Percentiles rank a stretch among this genome's conserved stretches.
Conservation (phyloP, 306 rosid species). For the Quercus ilex region DNA sequence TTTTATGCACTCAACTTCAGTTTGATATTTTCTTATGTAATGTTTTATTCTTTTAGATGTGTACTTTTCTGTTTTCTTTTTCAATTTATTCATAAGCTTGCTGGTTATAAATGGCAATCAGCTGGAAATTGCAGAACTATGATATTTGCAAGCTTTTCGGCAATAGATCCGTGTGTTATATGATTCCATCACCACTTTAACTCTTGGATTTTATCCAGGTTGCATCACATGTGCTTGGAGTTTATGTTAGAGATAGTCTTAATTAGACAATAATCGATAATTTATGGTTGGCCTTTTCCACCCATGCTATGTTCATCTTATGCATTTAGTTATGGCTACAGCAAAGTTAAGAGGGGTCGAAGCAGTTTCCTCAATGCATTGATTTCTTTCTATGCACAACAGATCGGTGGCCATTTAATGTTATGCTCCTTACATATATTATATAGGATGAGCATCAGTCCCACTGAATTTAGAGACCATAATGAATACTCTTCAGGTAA, state of each 20-base stretch:
- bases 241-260: background rate
- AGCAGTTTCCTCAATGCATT: background rate
- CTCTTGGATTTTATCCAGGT: background rate
- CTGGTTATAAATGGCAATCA: background rate
- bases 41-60: background rate
- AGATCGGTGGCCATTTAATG: background rate
- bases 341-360: background rate
- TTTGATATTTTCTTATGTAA: background rate
- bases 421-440: background rate
- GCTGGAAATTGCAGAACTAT: background rate
- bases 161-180: background rate
- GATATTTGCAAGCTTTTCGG: background rate
- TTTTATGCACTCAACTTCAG: background rate
- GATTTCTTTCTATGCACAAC: background rate
- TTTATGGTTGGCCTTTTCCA: background rate
- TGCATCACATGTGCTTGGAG: background rate
- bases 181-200: background rate
- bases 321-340: background rate
- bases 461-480: background rate
- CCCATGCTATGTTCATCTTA: background rate
- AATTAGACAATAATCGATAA: background rate
- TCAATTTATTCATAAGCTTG: background rate
- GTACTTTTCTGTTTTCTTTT: background rate
- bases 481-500: too few species aligned
- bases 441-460: too few species aligned